These are phyloP conservation scores for Dalbergia cultrata DNA, from an alignment of 306 rosid genomes.

Conservation along the genomic window DNA sequence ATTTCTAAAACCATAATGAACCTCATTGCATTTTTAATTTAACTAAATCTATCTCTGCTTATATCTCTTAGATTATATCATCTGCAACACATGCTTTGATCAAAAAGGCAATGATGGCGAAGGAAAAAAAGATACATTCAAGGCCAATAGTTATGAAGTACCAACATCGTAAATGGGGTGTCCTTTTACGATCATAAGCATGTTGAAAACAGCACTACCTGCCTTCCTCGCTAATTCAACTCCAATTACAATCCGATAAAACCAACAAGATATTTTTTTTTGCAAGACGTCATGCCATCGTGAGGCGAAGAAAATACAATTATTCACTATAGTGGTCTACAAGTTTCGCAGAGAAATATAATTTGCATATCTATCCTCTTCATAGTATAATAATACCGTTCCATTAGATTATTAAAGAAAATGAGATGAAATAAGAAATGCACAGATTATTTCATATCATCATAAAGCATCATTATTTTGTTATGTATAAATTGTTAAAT, in stretches of 20 bases:
- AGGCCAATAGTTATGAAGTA: background rate
- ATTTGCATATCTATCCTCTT: too few species aligned
- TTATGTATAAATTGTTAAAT: too few species aligned
- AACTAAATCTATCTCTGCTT: too few species aligned
- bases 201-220: constrained; percentile 8
- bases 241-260: background rate
- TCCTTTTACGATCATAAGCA: constrained; percentile 2
- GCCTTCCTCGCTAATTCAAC: background rate
- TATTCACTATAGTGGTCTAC: too few species aligned
- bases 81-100: background rate
- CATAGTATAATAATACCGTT: too few species aligned
- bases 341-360: too few species aligned
- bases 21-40: too few species aligned
- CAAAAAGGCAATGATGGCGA: background rate
- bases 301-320: too few species aligned
- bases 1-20: background rate
- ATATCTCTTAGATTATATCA: background rate
- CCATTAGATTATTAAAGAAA: too few species aligned
- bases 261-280: background rate
- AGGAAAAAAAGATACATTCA: background rate
- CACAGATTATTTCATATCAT: too few species aligned
- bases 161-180: background rate
- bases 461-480: too few species aligned
- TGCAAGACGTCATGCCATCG: background rate
- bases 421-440: too few species aligned